Conservation (phyloP, 768 basidiomycete genomes). For the Lactarius deliciosus region DNA sequence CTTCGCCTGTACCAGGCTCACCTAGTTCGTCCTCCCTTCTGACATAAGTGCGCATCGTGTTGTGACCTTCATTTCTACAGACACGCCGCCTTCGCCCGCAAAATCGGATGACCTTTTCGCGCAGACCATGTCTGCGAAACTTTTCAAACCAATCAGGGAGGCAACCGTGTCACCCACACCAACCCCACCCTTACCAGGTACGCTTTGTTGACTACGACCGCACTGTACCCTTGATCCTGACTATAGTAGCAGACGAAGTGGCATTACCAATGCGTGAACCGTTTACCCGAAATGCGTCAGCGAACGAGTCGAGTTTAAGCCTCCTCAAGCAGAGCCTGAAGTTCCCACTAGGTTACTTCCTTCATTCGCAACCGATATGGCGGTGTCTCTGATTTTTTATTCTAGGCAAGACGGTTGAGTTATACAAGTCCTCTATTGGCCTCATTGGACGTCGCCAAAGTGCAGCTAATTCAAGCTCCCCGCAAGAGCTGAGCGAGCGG, state of each 20-base stretch:
- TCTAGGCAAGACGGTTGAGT: slow-evolving; percentile 63
- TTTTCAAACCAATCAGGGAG: slow-evolving; percentile 13
- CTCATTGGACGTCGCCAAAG: slow-evolving; percentile 20
- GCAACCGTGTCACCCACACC: slow-evolving; percentile 11
- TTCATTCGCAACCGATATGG: too few relatives aligned
- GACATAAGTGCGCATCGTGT: neutral
- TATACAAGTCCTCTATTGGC: slow-evolving; percentile 60
- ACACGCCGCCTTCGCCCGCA: slow-evolving; percentile 7
- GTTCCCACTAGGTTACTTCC: slow-evolving; percentile 63
- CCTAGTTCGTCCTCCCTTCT: slow-evolving; percentile 24
- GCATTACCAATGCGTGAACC: slow-evolving; percentile 17
- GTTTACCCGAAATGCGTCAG: slow-evolving; percentile 24
- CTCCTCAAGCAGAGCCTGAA: slow-evolving; percentile 70
- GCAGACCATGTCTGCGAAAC: slow-evolving; percentile 15
- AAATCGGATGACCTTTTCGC: slow-evolving; percentile 7
- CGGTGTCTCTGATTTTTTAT: neutral
- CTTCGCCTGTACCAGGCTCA: slow-evolving; percentile 32
- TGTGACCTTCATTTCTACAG: slow-evolving; percentile 8
- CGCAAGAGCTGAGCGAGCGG: slow-evolving; percentile 31
- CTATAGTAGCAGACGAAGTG: slow-evolving; percentile 24
- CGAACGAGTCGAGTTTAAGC: slow-evolving; percentile 43
- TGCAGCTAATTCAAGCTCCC: slow-evolving; percentile 23
- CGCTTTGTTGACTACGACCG: slow-evolving; percentile 37
- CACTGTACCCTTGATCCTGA: neutral
- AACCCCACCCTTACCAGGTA: slow-evolving; percentile 14